A percentile compares a stretch with the other conserved stretches of the same genome.
Conservation (phyloP, 2,329 filamentous ascomycete species). For the Curvularia verruculosa region DNA sequence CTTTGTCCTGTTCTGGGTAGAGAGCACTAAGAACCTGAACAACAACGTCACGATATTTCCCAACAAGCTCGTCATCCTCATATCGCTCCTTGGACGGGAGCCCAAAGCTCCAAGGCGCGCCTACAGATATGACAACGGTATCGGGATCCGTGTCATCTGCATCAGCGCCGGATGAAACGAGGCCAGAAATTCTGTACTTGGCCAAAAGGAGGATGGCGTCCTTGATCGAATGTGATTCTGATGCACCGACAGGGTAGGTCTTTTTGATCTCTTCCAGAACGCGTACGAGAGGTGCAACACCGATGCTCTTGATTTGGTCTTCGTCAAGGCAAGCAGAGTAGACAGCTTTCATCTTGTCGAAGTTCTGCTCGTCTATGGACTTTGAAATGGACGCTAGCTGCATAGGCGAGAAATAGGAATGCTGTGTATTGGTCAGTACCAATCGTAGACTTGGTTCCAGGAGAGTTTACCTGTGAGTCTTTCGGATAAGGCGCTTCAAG, state of each 20-base stretch:
- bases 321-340: slow-evolving; percentile 72
- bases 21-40: slow-evolving; percentile 30
- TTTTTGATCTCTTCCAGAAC: slow-evolving; percentile 60
- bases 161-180: slow-evolving; percentile 35
- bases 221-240: slow-evolving; percentile 37
- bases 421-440: slow-evolving; percentile 40
- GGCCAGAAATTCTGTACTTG: slow-evolving; percentile 51
- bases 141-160: slow-evolving; percentile 63
- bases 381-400: slow-evolving; percentile 40
- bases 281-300: slow-evolving; percentile 61
- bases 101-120: slow-evolving; percentile 56
- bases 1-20: slow-evolving; percentile 40
- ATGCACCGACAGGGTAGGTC: slow-evolving; percentile 20
- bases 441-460: background rate
- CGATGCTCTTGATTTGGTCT: slow-evolving; percentile 60
- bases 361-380: slow-evolving; percentile 65
- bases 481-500: slow-evolving; percentile 63
- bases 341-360: slow-evolving; percentile 67
- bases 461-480: slow-evolving; percentile 26
- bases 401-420: slow-evolving; percentile 57
- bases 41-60: slow-evolving; percentile 37
- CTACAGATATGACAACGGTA: slow-evolving; percentile 56
- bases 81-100: slow-evolving; percentile 48
- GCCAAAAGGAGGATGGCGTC: slow-evolving; percentile 58
- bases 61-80: slow-evolving; percentile 42